Evolutionary conservation across 345 rosid species (phyloP), one percentile per base, ranked within the genome.

Genomic region (Durio zibethinus): DNA sequence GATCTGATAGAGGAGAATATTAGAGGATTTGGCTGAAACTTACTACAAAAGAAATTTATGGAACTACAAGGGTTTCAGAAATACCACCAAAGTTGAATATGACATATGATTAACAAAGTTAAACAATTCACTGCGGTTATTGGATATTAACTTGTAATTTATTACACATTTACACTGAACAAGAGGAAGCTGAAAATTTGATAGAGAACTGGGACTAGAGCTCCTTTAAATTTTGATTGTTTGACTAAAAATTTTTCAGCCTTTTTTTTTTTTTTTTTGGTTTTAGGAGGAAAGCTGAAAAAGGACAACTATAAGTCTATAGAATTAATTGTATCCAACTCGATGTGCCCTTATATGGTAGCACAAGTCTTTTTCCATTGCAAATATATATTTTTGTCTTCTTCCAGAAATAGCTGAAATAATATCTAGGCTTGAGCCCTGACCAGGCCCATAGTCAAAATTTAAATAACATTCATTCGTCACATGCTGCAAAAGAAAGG

Each of bases 281-380:
- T 35, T 35, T 2, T 7, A 3, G 16, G 7, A 27, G 20, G 10
- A 50, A 35, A 14, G 10, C 23, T 4, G 25, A 29, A 45, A 38
- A 29, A 43, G 36, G 59, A 20, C 25, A 38, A 25, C 0, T 18
- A 64, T 21, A 63, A 33, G 43, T 18, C 23, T 63, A 35, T 33
- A 63, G 43, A 50, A 9, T 10, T 31, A 33, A 31, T n/a, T 33
- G 40, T 10, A 50, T 36, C 62, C 79, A 48, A 50, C 40, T 67
- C 62, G 79, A 64, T 61, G 82, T 75, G 64, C 23, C 61, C 47
- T 18, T 59, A 40, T 54, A 71, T n/a, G 14, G 36, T 21, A 40
- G 71, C 36, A 60, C 20, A 50, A 16, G 43, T 50, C 76, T 54
- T 60, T 10, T 10, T 62, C 21, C 57, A 47, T 47, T 9, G 61